These are phyloP conservation scores for Xylariaceae sp. DNA, from an alignment of 2,329 filamentous ascomycete species.

Conservation along the genomic window DNA sequence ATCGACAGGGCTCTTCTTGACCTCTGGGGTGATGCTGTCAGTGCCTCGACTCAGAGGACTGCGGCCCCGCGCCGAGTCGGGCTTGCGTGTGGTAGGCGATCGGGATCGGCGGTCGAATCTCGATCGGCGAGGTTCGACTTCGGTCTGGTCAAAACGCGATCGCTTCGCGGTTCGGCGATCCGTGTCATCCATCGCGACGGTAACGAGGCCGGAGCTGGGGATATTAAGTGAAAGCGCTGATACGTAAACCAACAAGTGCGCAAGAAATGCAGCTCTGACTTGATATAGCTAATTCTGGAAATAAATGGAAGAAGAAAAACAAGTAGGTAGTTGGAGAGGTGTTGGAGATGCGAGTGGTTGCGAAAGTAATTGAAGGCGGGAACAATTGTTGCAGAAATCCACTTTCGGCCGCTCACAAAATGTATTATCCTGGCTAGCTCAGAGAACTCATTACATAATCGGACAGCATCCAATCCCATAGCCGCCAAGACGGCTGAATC, in stretches of 20 bases:
- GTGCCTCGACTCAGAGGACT: slow-evolving; percentile 61
- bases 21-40: slow-evolving; percentile 32
- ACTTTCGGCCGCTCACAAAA: slow-evolving; percentile 14
- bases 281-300: neutral
- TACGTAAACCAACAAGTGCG: neutral
- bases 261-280: neutral
- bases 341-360: slow-evolving; percentile 15
- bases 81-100: slow-evolving; percentile 64
- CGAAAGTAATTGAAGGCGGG: slow-evolving; percentile 6
- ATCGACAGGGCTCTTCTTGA: slow-evolving; percentile 52
- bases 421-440: neutral
- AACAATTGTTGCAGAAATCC: slow-evolving; percentile 18
- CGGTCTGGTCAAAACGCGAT: slow-evolving; percentile 90
- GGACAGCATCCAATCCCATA: neutral
- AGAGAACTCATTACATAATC: neutral
- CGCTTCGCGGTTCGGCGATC: slow-evolving; percentile 71
- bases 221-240: neutral
- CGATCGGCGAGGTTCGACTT: slow-evolving; percentile 71
- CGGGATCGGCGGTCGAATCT: slow-evolving; percentile 90
- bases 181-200: slow-evolving; percentile 63
- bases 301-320: neutral
- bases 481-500: neutral
- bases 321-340: slow-evolving; percentile 2
- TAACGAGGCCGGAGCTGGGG: neutral
- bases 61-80: slow-evolving; percentile 69